Evolutionary conservation across 345 rosid genomes (phyloP).

Genomic region (Erucastrum elatum): DNA sequence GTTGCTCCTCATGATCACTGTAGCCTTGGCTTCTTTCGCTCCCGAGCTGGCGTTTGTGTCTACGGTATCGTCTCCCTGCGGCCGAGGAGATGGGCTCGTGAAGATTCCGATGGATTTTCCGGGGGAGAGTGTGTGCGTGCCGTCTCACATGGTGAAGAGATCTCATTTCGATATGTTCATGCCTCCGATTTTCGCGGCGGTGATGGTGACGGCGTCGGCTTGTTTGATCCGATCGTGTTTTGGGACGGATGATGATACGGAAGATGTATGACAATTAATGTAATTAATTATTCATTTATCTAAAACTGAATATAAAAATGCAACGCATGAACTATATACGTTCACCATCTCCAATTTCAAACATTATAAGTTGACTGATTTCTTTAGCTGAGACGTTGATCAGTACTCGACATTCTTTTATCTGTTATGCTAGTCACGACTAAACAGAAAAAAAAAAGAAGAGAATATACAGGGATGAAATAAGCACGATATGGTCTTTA

Average conservation of each 20-base stretch:
- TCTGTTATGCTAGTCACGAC: too few relatives aligned
- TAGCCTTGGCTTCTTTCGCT: constrained; percentile 36
- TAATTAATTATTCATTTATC: background rate
- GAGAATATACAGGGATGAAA: too few relatives aligned
- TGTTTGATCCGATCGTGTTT: constrained; percentile 40
- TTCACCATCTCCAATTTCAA: background rate
- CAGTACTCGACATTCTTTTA: too few relatives aligned
- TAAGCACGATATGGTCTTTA: too few relatives aligned
- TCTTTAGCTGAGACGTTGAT: background rate
- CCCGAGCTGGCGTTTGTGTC: constrained; percentile 36
- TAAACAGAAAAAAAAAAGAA: too few relatives aligned
- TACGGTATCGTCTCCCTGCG: constrained; percentile 33
- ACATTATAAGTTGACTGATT: background rate
- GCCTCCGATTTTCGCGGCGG: constrained; percentile 36
- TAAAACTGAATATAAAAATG: background rate
- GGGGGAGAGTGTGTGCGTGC: constrained; percentile 31
- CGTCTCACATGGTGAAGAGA: constrained; percentile 34
- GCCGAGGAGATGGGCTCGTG: constrained; percentile 29
- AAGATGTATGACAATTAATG: background rate
- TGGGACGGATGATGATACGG: background rate
- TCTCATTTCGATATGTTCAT: constrained; percentile 26
- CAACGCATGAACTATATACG: background rate
- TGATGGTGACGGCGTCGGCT: constrained; percentile 38
- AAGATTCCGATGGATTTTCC: constrained; percentile 37
- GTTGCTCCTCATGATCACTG: constrained; percentile 32